A percentile compares a stretch with the other conserved stretches of the same genome.
phyloP scores from a whole-genome alignment of 139 green algal genomes.

The Chlamydomonas sphaeroides region DNA sequence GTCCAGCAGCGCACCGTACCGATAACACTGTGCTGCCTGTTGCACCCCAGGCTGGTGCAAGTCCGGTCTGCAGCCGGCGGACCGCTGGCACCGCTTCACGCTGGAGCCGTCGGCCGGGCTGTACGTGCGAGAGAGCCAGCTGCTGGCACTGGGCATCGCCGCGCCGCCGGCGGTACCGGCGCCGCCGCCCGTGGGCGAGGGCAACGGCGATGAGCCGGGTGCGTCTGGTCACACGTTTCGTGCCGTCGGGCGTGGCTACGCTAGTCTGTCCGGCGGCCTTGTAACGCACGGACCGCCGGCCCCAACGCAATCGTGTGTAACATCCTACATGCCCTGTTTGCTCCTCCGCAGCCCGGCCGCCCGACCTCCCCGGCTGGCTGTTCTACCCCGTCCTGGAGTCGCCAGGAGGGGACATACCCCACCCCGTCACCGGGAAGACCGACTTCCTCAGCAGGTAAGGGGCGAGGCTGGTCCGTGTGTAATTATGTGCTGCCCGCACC shows the following conservation, averaged over 20 bases:
- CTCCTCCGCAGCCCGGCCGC: background rate
- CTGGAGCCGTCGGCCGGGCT: background rate
- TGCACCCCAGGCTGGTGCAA: conserved; percentile 5
- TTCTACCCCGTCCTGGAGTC: conserved; percentile 23
- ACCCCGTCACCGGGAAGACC: background rate
- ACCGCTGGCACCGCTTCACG: conserved; percentile 5
- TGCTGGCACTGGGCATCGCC: background rate
- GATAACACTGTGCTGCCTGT: background rate
- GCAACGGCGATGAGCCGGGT: too few relatives aligned
- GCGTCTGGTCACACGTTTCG: too few relatives aligned
- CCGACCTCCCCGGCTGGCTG: conserved; percentile 22
- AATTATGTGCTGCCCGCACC: too few relatives aligned
- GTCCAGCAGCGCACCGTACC: background rate
- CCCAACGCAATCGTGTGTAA: too few relatives aligned
- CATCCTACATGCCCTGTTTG: too few relatives aligned
- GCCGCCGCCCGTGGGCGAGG: too few relatives aligned
- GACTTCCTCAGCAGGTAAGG: conserved; percentile 13
- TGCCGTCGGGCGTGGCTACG: too few relatives aligned
- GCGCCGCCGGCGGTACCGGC: background rate
- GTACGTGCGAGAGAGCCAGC: conserved; percentile 15
- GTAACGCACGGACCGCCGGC: too few relatives aligned
- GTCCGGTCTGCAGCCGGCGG: background rate
- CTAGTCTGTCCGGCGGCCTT: too few relatives aligned
- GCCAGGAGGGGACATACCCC: background rate
- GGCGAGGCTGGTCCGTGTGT: too few relatives aligned